Evolutionary conservation across 148 eudicot genomes (phyloP), one percentile per base, ranked within the genome.

Genomic region (Cornus suecica): DNA sequence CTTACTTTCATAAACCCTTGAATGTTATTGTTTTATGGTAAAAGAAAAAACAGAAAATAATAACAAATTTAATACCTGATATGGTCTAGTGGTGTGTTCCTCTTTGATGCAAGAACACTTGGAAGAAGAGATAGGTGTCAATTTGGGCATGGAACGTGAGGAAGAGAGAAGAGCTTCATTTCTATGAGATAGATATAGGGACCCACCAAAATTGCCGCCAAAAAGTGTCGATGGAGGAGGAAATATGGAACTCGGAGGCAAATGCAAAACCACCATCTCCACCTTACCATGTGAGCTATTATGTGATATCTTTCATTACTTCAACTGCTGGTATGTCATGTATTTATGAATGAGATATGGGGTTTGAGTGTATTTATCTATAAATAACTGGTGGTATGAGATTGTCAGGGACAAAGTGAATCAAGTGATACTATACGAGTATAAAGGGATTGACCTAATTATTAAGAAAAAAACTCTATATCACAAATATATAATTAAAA

Each of bases 41-140:
- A 70, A 71, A n/a, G 1, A 52, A 30, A 52, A 30, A 2, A 2
- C 45, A 58, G n/a, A 15, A 52, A 72, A 72, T 72, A 22, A 29
- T 9, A 10, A 58, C 10, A 58, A 4, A 41, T 72, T 54, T 34
- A 7, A 20, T 22, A 75, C 83, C 74, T 75, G 51, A 18, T 68
- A 70, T 56, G 45, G 13, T 63, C 75, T 54, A n/a, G 62, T 23
- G 27, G 37, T 51, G 67, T 52, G 56, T 69, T 65, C 31, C 20
- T 80, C 61, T 80, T 54, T 80, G 32, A 70, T 26, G 75, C 76
- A 75, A 69, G 71, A 64, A 52, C 74, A 65, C 74, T 69, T 74
- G 65, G 27, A 48, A n/a, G 66, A 26, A 63, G 54, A 51, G 30
- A 28, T 30, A 25, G 42, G 45, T 26, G 42, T 37, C 27, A 56